Evolutionary conservation across 192 early-diverging fungal genomes (phyloP).

Genomic region (Podila minutissima): DNA sequence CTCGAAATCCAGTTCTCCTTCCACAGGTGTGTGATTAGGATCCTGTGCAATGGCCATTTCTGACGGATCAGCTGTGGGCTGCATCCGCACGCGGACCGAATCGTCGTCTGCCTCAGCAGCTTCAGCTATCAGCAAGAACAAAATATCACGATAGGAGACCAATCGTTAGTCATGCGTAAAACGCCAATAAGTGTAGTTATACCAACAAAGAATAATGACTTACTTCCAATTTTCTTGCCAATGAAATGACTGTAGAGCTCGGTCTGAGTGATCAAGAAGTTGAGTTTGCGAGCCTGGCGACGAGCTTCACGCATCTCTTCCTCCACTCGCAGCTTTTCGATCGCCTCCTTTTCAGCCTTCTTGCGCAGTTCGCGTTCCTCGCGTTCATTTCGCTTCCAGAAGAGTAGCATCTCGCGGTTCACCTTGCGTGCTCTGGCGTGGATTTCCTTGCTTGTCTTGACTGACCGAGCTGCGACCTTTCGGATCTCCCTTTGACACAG

Average conservation of each 20-base stretch:
- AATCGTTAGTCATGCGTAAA: neutral
- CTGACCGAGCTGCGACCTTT: conserved; percentile 61
- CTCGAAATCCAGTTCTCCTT: conserved; percentile 45
- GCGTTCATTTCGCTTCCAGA: conserved; percentile 92
- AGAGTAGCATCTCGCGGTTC: conserved; percentile 76
- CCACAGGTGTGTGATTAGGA: conserved; percentile 43
- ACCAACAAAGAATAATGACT: conserved; percentile 1
- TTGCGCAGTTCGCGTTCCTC: conserved; percentile 91
- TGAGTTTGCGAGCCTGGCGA: conserved; percentile 88
- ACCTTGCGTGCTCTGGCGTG: conserved; percentile 66
- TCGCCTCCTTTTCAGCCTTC: conserved; percentile 86
- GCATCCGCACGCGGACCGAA: conserved; percentile 29
- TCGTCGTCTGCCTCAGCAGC: conserved; percentile 42
- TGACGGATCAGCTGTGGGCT: conserved; percentile 10
- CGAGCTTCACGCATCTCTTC: conserved; percentile 85
- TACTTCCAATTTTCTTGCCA: conserved; percentile 78
- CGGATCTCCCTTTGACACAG: conserved; percentile 79
- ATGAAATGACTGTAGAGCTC: conserved; percentile 95
- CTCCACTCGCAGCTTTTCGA: conserved; percentile 78
- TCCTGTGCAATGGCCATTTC: conserved; percentile 32
- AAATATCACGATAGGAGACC: neutral
- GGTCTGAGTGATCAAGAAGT: conserved; percentile 93
- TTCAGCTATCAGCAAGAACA: conserved; percentile 10
- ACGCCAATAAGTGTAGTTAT: neutral
- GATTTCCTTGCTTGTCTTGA: conserved; percentile 69